These are phyloP conservation scores for Bjerkandera adusta DNA, from an alignment of 1,284 basidiomycete genomes.

Conservation along the genomic window DNA sequence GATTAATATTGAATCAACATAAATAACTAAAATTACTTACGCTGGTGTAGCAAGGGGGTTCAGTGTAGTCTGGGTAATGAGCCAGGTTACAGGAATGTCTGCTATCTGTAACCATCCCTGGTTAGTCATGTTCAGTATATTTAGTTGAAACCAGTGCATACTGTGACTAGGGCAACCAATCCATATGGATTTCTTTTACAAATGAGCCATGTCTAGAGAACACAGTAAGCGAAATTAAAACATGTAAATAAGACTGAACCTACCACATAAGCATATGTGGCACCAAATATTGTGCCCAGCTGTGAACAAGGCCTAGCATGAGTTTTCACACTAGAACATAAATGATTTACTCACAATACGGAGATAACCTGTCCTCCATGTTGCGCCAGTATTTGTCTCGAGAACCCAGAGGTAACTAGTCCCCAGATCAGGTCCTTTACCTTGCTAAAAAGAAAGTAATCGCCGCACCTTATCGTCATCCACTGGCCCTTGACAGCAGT, in stretches of 20 bases:
- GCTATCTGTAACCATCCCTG: constrained; percentile 30
- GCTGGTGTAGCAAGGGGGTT: constrained; percentile 45
- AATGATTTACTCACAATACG: constrained; percentile 40
- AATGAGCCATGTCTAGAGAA: constrained; percentile 38
- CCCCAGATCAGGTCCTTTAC: neutral
- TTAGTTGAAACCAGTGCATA: constrained; percentile 21
- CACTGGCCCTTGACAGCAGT: constrained; percentile 40
- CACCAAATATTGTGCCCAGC: constrained; percentile 46
- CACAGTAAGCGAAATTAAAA: neutral
- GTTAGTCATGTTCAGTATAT: neutral
- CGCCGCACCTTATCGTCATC: constrained; percentile 41
- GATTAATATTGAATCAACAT: neutral
- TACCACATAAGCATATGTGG: constrained; percentile 45
- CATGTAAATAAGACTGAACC: constrained; percentile 17
- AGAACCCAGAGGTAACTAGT: constrained; percentile 46
- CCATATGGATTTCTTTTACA: constrained; percentile 43
- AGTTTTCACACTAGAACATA: neutral
- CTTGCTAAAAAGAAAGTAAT: neutral
- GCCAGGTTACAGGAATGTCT: constrained; percentile 47
- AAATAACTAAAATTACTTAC: constrained; percentile 29
- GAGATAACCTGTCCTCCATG: constrained; percentile 46
- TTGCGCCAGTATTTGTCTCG: constrained; percentile 51
- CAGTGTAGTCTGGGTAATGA: constrained; percentile 40
- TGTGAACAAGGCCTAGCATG: constrained; percentile 23
- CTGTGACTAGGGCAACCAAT: constrained; percentile 41